phyloP scores from a whole-genome alignment of 2,329 filamentous ascomycete genomes.

The Cadophora malorum region DNA sequence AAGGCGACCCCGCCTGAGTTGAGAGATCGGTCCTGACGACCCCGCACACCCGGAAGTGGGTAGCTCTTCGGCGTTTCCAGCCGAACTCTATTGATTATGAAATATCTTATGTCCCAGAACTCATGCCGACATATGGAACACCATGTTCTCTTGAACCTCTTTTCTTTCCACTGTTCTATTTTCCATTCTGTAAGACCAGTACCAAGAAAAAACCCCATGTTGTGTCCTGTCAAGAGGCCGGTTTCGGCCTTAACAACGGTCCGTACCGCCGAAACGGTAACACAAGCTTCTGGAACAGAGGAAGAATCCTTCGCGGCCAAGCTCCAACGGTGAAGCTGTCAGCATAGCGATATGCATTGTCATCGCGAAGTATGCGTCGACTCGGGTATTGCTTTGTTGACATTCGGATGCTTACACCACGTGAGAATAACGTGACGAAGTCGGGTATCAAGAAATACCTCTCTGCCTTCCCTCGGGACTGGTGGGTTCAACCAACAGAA shows the following conservation, averaged over 20 bases:
- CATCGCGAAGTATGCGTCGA: not conserved
- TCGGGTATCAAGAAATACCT: too few relatives aligned
- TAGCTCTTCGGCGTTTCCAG: not conserved
- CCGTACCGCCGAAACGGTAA: not conserved
- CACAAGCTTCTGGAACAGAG: too few relatives aligned
- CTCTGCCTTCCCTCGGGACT: not conserved
- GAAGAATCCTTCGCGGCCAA: not conserved
- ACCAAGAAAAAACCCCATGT: not conserved
- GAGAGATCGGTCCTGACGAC: not conserved
- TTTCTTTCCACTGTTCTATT: not conserved
- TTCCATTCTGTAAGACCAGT: not conserved
- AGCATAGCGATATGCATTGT: not conserved
- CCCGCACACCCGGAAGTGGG: slow-evolving; percentile 16
- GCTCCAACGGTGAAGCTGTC: not conserved
- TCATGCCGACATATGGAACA: not conserved
- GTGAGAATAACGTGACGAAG: not conserved
- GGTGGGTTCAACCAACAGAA: too few relatives aligned
- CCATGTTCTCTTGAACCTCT: not conserved
- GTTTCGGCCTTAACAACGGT: not conserved
- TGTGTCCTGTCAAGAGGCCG: not conserved
- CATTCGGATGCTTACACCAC: not conserved
- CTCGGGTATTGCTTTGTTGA: not conserved
- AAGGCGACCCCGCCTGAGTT: not conserved
- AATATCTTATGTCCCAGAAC: not conserved
- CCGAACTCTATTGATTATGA: not conserved